These are phyloP conservation scores for Pelagomonas calceolata DNA, from an alignment of 108 stramenopile genomes.

Conservation along the genomic window DNA sequence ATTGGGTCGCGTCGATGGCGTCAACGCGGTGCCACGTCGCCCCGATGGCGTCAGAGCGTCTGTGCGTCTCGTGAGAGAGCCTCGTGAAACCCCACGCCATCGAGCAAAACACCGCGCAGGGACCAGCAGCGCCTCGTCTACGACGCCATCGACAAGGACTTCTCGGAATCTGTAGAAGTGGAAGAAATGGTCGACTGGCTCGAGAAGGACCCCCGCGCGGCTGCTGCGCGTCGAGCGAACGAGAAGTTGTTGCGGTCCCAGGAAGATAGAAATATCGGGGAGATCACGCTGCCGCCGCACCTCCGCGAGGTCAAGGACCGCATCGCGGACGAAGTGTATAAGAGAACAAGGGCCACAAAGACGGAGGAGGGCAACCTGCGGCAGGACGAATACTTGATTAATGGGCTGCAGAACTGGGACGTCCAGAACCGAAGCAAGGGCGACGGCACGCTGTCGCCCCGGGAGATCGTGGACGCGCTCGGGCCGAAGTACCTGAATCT, in stretches of 20 bases:
- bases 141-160: slow-evolving; percentile 17
- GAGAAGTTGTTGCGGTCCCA: background rate
- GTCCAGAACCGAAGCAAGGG: no score
- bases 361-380: slow-evolving; percentile 1
- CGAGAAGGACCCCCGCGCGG: background rate
- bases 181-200: slow-evolving; percentile 8
- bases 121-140: slow-evolving; percentile 16
- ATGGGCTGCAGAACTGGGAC: slow-evolving; percentile 16
- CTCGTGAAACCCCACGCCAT: no score
- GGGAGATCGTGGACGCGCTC: slow-evolving; percentile 9
- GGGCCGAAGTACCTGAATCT: slow-evolving; percentile 13
- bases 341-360: background rate
- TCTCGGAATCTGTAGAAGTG: slow-evolving; percentile 7
- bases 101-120: no score
- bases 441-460: slow-evolving; percentile 7
- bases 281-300: slow-evolving; percentile 4
- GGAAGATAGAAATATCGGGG: background rate
- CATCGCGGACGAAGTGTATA: slow-evolving; percentile 6
- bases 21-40: no score
- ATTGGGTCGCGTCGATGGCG: no score
- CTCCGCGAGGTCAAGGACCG: slow-evolving; percentile 8
- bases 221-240: no score
- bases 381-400: slow-evolving; percentile 7
- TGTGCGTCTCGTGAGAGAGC: no score
- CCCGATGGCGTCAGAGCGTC: no score